These are phyloP conservation scores for Exutisphaerella laricina DNA, from an alignment of 2,329 filamentous ascomycete genomes.

Conservation along the genomic window DNA sequence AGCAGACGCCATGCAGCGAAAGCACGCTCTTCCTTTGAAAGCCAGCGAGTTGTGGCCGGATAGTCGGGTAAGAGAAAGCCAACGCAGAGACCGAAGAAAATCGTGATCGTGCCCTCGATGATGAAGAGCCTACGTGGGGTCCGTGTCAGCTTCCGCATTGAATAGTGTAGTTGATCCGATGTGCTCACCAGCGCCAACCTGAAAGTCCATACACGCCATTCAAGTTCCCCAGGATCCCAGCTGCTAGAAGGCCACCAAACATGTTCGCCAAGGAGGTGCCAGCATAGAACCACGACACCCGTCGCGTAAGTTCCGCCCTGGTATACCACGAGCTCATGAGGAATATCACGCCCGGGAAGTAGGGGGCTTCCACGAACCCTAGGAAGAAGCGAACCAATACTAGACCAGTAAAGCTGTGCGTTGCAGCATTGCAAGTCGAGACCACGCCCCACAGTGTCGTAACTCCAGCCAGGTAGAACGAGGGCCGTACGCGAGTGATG, in stretches of 20 bases:
- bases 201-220: constrained; percentile 34
- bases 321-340: constrained; percentile 49
- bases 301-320: constrained; percentile 36
- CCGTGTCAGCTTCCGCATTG: too few relatives aligned
- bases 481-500: constrained; percentile 50
- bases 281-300: constrained; percentile 24
- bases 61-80: constrained; percentile 46
- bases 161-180: too few relatives aligned
- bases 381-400: constrained; percentile 47
- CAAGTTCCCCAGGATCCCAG: constrained; percentile 40
- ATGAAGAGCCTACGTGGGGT: constrained; percentile 38
- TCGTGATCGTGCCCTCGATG: constrained; percentile 30
- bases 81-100: constrained; percentile 18
- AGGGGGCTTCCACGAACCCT: constrained; percentile 47
- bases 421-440: constrained; percentile 45
- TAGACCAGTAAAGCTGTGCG: constrained; percentile 39
- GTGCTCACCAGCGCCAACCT: constrained; percentile 40
- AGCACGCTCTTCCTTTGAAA: constrained; percentile 47
- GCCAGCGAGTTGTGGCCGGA: constrained; percentile 49
- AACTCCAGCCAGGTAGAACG: constrained; percentile 47
- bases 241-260: constrained; percentile 32
- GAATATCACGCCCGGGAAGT: constrained; percentile 47
- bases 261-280: constrained; percentile 33
- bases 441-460: constrained; percentile 42
- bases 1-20: constrained; percentile 51